Conservation (phyloP, 495 filamentous ascomycete genomes). For the Penicillium diatomitis region DNA sequence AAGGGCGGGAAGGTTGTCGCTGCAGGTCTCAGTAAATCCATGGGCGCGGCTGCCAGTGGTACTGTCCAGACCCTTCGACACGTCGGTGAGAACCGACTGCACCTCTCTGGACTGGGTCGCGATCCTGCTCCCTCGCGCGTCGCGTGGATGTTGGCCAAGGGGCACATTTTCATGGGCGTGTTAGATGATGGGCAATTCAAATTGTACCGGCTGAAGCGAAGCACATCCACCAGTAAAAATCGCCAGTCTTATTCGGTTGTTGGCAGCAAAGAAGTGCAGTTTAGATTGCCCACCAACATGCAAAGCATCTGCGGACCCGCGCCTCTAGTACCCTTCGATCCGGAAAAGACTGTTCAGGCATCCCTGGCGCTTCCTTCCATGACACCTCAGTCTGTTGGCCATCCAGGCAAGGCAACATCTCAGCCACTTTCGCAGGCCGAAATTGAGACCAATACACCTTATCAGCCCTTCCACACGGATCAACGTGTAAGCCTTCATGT, state of each 20-base stretch:
- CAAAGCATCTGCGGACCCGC: constrained; percentile 30
- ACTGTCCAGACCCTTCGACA: constrained; percentile 74
- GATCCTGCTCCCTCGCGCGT: constrained; percentile 35
- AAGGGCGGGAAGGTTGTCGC: constrained; percentile 72
- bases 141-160: constrained; percentile 30
- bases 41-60: constrained; percentile 70
- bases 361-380: constrained; percentile 28
- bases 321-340: constrained; percentile 20
- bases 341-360: constrained; percentile 20
- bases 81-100: constrained; percentile 73
- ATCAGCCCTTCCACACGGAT: constrained; percentile 86
- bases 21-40: constrained; percentile 71
- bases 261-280: constrained; percentile 53
- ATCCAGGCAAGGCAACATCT: constrained; percentile 23
- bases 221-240: constrained; percentile 28
- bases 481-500: constrained; percentile 63
- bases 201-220: constrained; percentile 54
- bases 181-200: constrained; percentile 44
- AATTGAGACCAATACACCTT: constrained; percentile 85
- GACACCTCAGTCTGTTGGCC: constrained; percentile 18
- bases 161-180: constrained; percentile 27
- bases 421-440: constrained; percentile 71
- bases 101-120: constrained; percentile 49
- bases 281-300: constrained; percentile 45
- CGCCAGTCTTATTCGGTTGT: constrained; percentile 43